A percentile compares a stretch with the other conserved stretches of the same genome.
phyloP scores from a whole-genome alignment of 2,329 filamentous ascomycete genomes.

The Pseudogymnoascus verrucosus region DNA sequence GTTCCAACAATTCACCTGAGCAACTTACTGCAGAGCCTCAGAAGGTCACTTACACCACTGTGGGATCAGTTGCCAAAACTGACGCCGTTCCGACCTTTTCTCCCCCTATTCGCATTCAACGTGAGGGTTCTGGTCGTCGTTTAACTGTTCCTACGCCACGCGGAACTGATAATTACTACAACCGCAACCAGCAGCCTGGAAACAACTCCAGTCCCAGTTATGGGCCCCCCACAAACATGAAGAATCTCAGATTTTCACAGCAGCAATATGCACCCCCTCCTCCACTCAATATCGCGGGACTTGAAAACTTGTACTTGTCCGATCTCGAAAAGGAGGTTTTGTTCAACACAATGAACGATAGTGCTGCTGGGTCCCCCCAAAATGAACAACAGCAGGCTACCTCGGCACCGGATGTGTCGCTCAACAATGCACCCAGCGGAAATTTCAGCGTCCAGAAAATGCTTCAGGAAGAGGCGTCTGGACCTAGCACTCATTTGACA shows the following conservation, averaged over 20 bases:
- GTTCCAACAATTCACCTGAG: constrained; percentile 21
- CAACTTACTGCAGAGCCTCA: constrained; percentile 22
- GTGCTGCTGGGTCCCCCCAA: neutral
- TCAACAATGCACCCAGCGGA: neutral
- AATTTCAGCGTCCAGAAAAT: constrained; percentile 7
- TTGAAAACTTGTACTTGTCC: neutral
- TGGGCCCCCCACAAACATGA: neutral
- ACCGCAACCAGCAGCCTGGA: constrained; percentile 2
- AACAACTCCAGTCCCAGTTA: neutral
- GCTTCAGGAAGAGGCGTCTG: neutral
- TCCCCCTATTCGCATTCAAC: constrained; percentile 28
- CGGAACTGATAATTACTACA: neutral
- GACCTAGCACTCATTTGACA: neutral
- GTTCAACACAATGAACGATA: neutral
- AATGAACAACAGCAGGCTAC: neutral
- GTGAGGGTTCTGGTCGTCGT: constrained; percentile 26
- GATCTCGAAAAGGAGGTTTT: constrained; percentile 10
- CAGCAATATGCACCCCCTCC: constrained; percentile 11
- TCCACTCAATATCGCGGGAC: constrained; percentile 13
- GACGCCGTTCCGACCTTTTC: constrained; percentile 24
- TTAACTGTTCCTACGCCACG: neutral
- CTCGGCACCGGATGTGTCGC: neutral
- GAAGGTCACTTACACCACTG: constrained; percentile 28
- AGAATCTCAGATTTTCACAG: neutral
- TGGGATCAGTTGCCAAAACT: constrained; percentile 28